phyloP scores from a whole-genome alignment of 805 yeast species.

The Citeromyces nyonsensis region DNA sequence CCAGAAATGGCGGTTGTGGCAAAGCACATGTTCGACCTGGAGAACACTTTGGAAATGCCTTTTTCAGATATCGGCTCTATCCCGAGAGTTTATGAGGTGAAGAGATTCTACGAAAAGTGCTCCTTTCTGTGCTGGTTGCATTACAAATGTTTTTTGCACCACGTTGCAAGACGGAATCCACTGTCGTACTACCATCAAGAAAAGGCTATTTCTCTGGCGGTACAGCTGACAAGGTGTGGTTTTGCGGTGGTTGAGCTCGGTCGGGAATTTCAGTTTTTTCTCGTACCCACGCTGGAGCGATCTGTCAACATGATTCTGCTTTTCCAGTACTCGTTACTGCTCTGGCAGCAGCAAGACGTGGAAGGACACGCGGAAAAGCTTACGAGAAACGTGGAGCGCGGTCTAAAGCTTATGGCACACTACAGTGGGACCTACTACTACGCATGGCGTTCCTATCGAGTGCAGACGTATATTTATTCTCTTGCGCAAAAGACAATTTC shows the following conservation, averaged over 20 bases:
- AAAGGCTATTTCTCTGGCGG: slow-evolving; percentile 15
- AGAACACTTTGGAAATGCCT: slow-evolving; percentile 4
- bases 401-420: too few species aligned
- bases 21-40: slow-evolving; percentile 5
- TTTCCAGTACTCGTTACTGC: slow-evolving; percentile 5
- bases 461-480: too few species aligned
- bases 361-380: too few species aligned
- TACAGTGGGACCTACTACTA: too few species aligned
- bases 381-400: too few species aligned
- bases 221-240: slow-evolving; percentile 17
- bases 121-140: slow-evolving; percentile 21
- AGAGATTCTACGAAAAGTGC: slow-evolving; percentile 10
- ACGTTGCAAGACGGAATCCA: slow-evolving; percentile 15
- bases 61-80: slow-evolving; percentile 1
- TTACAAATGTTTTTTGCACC: slow-evolving; percentile 23
- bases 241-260: slow-evolving; percentile 18
- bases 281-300: slow-evolving; percentile 19
- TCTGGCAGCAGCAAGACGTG: too few species aligned
- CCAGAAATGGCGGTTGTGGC: slow-evolving; percentile 3
- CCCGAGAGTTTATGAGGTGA: slow-evolving; percentile 8
- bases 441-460: too few species aligned
- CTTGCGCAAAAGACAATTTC: too few species aligned
- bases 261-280: slow-evolving; percentile 19
- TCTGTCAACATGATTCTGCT: slow-evolving; percentile 21
- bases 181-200: slow-evolving; percentile 20